Percentiles rank a stretch among this genome's conserved stretches.
These are phyloP conservation scores for Lepidium africanum DNA, from an alignment of 345 rosid genomes.

Conservation along the genomic window DNA sequence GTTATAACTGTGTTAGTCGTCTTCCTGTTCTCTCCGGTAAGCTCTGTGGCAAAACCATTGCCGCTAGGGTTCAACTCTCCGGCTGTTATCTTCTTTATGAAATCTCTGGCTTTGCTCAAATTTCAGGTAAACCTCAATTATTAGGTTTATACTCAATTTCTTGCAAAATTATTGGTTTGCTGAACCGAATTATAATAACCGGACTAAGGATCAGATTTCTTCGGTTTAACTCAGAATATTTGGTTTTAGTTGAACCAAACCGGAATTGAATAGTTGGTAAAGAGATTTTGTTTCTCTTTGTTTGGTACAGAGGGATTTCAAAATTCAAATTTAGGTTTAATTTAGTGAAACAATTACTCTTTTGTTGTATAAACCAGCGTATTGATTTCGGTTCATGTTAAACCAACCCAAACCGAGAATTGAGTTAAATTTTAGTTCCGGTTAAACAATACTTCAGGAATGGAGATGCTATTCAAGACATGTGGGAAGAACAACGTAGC, in stretches of 20 bases:
- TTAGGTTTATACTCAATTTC: neutral
- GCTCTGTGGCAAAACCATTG: slow-evolving; percentile 69
- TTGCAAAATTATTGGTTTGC: neutral
- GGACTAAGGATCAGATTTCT: neutral
- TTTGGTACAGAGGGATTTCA: no score
- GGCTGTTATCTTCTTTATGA: slow-evolving; percentile 90
- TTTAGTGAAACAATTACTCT: no score
- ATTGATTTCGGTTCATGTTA: neutral
- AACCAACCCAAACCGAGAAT: neutral
- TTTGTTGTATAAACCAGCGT: no score
- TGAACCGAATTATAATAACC: neutral
- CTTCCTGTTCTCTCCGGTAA: slow-evolving; percentile 68
- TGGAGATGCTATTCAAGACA: slow-evolving; percentile 82
- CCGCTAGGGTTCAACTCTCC: slow-evolving; percentile 73
- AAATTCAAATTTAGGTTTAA: neutral
- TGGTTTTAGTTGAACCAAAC: neutral
- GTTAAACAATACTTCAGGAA: slow-evolving; percentile 31
- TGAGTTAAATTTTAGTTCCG: neutral
- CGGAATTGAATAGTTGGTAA: neutral
- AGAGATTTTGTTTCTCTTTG: neutral
- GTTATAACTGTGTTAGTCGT: slow-evolving; percentile 87
- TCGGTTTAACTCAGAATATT: neutral
- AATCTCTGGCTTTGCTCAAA: slow-evolving; percentile 68
- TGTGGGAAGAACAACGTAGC: slow-evolving; percentile 59
- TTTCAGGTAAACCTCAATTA: slow-evolving; percentile 33